Base-by-base conservation (phyloP, 2,329 filamentous ascomycete genomes). In the Teratosphaeria destructans region DNA sequence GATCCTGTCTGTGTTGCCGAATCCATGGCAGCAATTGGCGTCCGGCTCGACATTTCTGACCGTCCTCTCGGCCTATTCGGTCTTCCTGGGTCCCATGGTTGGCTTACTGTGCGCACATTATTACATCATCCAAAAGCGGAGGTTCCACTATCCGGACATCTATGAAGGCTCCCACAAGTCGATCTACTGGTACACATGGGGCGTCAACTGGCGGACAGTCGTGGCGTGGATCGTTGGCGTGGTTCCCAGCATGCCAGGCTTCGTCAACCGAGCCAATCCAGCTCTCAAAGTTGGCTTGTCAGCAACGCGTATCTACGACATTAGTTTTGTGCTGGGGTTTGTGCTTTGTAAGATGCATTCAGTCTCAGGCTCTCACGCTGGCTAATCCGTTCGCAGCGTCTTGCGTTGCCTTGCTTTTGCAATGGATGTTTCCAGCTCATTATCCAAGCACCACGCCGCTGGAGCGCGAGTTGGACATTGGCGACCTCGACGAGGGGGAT, bases 11-110 rank as follows among this genome's bases (percentile, higher is more conserved):
- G 58, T 57, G 12, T 55, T 60, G 10, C 58, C 58, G 6, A 34
- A 60, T 14, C 58, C 58, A 19, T 60, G 58, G 58, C 58, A 60
- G 32, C 58, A 60, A 32, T 32, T 60, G 19, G 54, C 58, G 14
- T 60, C 58, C 2, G 58, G 58, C 5, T 60, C 58, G 32, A 60
- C 58, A 47, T 60, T 60, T 23, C 47, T 60, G 14, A 55, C 58
- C 11, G 55, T 60, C 7, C 58, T 60, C 6, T 60, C 58, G 39
- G 58, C 58, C 5, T 60, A 60, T 16, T 47, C 55, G 4, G 58
- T 57, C 2, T 59, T 60, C 47, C 55, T 60, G 29, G 58, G 58
- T 37, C 58, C 55, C 1, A 60, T 60, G 58, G 35, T 60, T 47
- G 58, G 58, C 8, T 29, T 60, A 16, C 55, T 60, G 29, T 60